A percentile compares a stretch with the other conserved stretches of the same genome.
Evolutionary conservation across 164 flowering plant species (phyloP).

Genomic region (Chimonanthus salicifolius): DNA sequence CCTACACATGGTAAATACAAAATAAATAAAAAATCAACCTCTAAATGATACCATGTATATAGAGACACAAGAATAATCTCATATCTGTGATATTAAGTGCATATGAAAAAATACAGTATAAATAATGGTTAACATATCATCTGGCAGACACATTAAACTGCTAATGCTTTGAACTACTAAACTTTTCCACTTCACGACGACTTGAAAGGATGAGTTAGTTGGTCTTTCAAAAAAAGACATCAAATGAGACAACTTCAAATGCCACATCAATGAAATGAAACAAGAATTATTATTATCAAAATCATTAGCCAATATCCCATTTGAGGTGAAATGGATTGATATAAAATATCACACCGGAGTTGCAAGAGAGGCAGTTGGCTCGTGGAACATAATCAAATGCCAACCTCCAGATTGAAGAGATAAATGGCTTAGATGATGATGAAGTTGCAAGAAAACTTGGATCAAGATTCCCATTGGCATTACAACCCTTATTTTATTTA

Average conservation of each 20-base stretch:
- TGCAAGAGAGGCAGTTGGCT: too few relatives aligned
- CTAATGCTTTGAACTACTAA: not conserved
- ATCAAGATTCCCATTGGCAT: too few relatives aligned
- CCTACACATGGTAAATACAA: not conserved
- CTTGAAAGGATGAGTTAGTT: not conserved
- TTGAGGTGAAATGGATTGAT: not conserved
- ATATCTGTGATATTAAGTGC: not conserved
- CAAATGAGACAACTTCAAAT: not conserved
- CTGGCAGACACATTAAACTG: not conserved
- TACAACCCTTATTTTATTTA: too few relatives aligned
- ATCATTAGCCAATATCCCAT: not conserved
- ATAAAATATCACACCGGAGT: too few relatives aligned
- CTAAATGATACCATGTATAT: too few relatives aligned
- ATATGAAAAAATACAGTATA: not conserved
- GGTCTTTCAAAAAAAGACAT: too few relatives aligned
- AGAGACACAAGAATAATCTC: too few relatives aligned
- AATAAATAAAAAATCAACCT: not conserved
- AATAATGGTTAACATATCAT: not conserved
- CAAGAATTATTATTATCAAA: too few relatives aligned
- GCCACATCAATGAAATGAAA: not conserved
- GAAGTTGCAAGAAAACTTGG: too few relatives aligned
- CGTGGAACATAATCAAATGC: too few relatives aligned
- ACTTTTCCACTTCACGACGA: not conserved
- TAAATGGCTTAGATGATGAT: too few relatives aligned
- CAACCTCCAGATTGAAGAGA: too few relatives aligned